Evolutionary conservation across 208 protist species (phyloP), one percentile per base, ranked within the genome.

Genomic region (Endotrypanum monterogeii): DNA sequence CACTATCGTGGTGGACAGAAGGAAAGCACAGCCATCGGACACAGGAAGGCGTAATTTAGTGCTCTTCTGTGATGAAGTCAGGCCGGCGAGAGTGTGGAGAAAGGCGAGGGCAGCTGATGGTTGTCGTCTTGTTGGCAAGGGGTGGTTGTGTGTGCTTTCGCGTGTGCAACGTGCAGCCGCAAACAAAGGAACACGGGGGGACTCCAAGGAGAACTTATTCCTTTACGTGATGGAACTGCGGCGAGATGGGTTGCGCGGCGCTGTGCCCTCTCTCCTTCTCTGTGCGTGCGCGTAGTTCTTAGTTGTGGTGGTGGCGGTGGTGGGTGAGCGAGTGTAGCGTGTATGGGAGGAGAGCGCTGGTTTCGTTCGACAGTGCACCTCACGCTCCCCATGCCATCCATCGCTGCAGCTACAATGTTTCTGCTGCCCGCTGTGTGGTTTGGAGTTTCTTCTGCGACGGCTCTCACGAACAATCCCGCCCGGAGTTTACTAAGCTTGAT

Each of bases 391-490:
- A 16, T n/a, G n/a, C 60, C 37, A 0, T 23, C 61, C 58, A 28
- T 20, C 20, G 35, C 37, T 30, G n/a, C 25, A 3, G 8, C 9
- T 23, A 44, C 51, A 11, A 39, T 25, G 18, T 30, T 20, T 20
- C 46, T 69, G 28, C 23, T 54, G 63, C 41, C 12, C n/a, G 63
- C 63, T 56, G 46, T 23, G 8, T 44, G 14, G 8, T 46, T 1
- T 50, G 39, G 25, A 2, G n/a, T 41, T 20, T 16, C 16, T 50
- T 50, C 20, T 67, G 51, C n/a, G 1, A 56, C 75, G 80, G 83
- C 80, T 54, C 81, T 81, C 73, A 85, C 65, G 85, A 87, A 89
- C 82, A 89, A 89, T 89, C 85, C 85, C 85, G 83, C 85, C 82
- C 63, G 73, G 85, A 86, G 85, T 86, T 65, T 89, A 89, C 50